Percentiles rank a stretch among this genome's conserved stretches.
These are phyloP conservation scores for Choiromyces venosus DNA, from an alignment of 495 filamentous ascomycete genomes.

Conservation along the genomic window DNA sequence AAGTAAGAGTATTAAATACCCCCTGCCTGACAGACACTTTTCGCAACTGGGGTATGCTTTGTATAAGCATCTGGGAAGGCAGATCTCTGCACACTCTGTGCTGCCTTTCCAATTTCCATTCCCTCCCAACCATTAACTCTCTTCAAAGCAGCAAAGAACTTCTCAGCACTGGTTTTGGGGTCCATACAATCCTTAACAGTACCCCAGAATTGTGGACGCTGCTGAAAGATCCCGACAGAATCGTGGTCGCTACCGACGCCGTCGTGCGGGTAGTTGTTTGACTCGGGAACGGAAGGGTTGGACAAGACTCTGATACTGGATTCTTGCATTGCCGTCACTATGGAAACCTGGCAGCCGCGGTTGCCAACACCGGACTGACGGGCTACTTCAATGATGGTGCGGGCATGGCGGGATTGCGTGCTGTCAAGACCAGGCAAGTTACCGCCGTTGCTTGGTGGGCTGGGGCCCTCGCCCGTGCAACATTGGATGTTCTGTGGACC, in stretches of 20 bases:
- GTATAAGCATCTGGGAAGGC: not conserved
- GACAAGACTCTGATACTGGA: not conserved
- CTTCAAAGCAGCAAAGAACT: not conserved
- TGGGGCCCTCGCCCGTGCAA: not conserved
- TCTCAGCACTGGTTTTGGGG: not conserved
- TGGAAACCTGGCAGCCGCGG: conserved; percentile 5
- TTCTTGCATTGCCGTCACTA: conserved; percentile 5
- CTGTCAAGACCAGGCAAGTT: conserved; percentile 2
- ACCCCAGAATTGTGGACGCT: not conserved
- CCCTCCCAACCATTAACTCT: not conserved
- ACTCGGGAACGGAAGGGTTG: conserved; percentile 3
- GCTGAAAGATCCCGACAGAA: conserved; percentile 3
- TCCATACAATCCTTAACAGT: not conserved
- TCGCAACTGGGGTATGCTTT: not conserved
- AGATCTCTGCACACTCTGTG: not conserved
- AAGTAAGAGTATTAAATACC: not conserved
- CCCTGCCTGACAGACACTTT: not conserved
- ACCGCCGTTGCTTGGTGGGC: not conserved
- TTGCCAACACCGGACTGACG: conserved; percentile 2
- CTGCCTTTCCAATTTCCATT: not conserved
- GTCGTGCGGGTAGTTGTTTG: conserved; percentile 7
- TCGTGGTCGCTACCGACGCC: not conserved
- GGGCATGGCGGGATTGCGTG: conserved; percentile 1
- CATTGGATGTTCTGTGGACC: conserved; percentile 1
- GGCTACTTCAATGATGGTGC: not conserved